A percentile compares a stretch with the other conserved stretches of the same genome.
Evolutionary conservation across 75 land plant species (phyloP).

Genomic region (Pinus albicaulis): DNA sequence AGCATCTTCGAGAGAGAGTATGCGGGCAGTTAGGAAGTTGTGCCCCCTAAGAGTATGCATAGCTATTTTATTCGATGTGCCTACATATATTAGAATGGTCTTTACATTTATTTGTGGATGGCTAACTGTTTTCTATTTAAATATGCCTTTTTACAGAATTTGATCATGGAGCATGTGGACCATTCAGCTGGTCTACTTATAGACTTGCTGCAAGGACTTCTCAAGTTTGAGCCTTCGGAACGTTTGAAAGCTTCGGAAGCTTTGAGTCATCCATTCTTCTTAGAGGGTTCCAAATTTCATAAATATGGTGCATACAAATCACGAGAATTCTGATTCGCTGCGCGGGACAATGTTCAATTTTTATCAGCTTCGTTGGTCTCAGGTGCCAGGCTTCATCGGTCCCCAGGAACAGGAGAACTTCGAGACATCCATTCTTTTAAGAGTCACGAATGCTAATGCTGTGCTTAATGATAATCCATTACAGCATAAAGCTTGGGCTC

Average conservation of each 20-base stretch:
- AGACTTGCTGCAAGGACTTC: slow-evolving; percentile 75
- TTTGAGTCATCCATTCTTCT: slow-evolving; percentile 80
- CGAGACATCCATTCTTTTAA: no score
- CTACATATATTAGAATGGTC: neutral
- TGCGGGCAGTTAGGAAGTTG: slow-evolving; percentile 61
- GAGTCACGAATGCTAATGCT: no score
- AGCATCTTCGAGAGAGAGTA: slow-evolving; percentile 72
- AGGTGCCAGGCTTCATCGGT: no score
- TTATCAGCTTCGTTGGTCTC: no score
- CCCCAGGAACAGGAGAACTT: no score
- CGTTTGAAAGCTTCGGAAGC: slow-evolving; percentile 79
- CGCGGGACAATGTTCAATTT: no score
- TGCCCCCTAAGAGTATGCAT: slow-evolving; percentile 54
- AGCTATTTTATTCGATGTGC: neutral
- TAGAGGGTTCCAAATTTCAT: neutral
- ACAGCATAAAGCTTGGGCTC: no score
- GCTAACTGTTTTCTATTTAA: neutral
- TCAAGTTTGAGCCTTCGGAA: slow-evolving; percentile 72
- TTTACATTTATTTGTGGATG: neutral
- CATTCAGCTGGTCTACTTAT: slow-evolving; percentile 77
- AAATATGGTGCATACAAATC: neutral
- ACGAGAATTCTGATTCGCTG: no score
- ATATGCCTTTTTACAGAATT: slow-evolving; percentile 42
- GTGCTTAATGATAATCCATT: no score
- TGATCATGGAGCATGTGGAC: slow-evolving; percentile 84